Evolutionary conservation across 1,284 basidiomycete genomes (phyloP).

Genomic region (Microbotryum violaceum): DNA sequence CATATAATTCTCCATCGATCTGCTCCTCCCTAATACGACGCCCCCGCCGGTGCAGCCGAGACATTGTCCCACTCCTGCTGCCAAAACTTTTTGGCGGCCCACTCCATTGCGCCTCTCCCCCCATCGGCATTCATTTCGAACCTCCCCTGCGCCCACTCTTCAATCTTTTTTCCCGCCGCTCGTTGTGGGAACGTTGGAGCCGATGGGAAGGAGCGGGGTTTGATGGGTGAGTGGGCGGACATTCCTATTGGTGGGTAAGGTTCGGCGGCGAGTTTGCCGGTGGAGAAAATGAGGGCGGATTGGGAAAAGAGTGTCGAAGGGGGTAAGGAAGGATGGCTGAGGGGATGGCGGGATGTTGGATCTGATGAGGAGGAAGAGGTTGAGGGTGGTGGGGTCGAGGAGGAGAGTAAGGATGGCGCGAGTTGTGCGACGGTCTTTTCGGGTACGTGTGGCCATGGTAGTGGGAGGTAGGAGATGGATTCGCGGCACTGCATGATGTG

Average conservation of each 20-base stretch:
- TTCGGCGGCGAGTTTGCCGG: conserved; percentile 19
- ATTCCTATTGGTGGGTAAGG: conserved; percentile 25
- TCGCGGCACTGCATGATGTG: conserved; percentile 31
- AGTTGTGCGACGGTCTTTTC: conserved; percentile 17
- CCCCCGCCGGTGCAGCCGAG: no score
- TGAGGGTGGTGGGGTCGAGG: not conserved
- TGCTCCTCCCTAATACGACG: no score
- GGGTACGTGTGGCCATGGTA: conserved; percentile 28
- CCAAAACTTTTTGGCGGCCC: conserved; percentile 24
- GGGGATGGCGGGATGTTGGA: conserved; percentile 8
- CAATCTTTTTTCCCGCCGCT: conserved; percentile 21
- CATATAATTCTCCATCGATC: no score
- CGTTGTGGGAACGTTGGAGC: conserved; percentile 21
- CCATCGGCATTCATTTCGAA: conserved; percentile 28
- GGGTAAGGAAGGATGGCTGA: conserved; percentile 23
- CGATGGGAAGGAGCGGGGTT: conserved; percentile 11
- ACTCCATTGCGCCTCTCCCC: conserved; percentile 26
- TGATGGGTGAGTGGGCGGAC: conserved; percentile 9
- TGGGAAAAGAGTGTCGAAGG: conserved; percentile 29
- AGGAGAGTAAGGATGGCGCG: conserved; percentile 11
- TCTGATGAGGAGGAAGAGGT: not conserved
- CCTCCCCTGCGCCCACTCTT: conserved; percentile 20
- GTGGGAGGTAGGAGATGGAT: conserved; percentile 27
- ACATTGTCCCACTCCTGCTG: not conserved
- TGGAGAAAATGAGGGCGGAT: conserved; percentile 29